Evolutionary conservation across 2,329 filamentous ascomycete genomes (phyloP).

Genomic region (Pleoardoris graminearum): DNA sequence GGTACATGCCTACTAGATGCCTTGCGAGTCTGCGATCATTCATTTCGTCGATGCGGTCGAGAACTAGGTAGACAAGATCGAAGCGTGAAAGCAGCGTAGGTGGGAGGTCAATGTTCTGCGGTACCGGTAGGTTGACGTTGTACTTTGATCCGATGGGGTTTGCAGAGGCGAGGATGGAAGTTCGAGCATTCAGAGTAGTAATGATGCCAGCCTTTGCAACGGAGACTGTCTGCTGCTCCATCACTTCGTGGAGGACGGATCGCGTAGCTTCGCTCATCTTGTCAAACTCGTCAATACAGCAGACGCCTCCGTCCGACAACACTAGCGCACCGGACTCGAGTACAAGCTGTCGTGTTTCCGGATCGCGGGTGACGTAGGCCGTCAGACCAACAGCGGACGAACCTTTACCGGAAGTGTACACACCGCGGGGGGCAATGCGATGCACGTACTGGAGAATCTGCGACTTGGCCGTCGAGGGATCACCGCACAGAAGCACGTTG

Average conservation of each 20-base stretch:
- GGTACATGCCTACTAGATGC: conserved; percentile 93
- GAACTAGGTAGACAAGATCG: conserved; percentile 93
- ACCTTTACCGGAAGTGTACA: conserved; percentile 76
- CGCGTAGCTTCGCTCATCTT: conserved; percentile 78
- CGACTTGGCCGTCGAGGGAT: conserved; percentile 95
- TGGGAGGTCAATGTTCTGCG: conserved; percentile 96
- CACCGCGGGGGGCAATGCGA: conserved; percentile 90
- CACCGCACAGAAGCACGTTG: conserved; percentile 94
- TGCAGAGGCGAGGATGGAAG: conserved; percentile 92
- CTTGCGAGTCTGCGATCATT: conserved; percentile 85
- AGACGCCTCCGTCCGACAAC: conserved; percentile 73
- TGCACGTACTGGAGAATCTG: conserved; percentile 94
- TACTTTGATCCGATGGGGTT: conserved; percentile 98
- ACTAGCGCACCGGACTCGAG: conserved; percentile 76
- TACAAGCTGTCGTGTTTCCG: conserved; percentile 72
- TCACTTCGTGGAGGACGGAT: conserved; percentile 77
- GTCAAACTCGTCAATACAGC: conserved; percentile 79
- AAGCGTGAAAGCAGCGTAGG: conserved; percentile 95
- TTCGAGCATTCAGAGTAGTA: conserved; percentile 90
- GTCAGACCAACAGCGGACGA: conserved; percentile 77
- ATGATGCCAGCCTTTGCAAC: conserved; percentile 80
- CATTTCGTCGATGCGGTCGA: conserved; percentile 91
- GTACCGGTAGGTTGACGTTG: conserved; percentile 92
- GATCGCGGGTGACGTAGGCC: conserved; percentile 75
- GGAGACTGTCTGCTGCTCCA: conserved; percentile 79